Conservation (phyloP, 2,329 filamentous ascomycete genomes). For the Colletotrichum tabaci region DNA sequence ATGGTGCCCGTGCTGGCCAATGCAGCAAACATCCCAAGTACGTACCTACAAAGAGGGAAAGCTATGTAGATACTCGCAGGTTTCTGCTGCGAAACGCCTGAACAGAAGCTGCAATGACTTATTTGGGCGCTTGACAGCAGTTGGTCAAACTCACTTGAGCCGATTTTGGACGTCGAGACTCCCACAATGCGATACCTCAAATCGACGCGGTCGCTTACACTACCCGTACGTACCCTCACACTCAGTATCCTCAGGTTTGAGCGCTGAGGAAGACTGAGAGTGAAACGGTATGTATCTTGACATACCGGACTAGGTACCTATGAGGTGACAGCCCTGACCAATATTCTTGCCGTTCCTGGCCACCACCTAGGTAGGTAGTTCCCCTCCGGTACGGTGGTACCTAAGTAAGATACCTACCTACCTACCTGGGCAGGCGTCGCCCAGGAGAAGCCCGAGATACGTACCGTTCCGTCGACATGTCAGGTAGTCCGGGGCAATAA, state of each 20-base stretch:
- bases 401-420: no score
- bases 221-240: neutral
- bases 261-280: no score
- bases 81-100: slow-evolving; percentile 4
- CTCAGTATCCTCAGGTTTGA: neutral
- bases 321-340: slow-evolving; percentile 18
- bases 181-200: neutral
- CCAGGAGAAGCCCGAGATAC: neutral
- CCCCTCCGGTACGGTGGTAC: neutral
- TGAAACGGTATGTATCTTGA: neutral
- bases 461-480: slow-evolving; percentile 5
- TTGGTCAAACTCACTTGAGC: neutral
- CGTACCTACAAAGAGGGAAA: neutral
- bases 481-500: slow-evolving; percentile 26
- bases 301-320: neutral
- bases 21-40: neutral
- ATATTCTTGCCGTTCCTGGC: slow-evolving; percentile 15
- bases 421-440: no score
- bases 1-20: slow-evolving; percentile 4
- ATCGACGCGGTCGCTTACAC: neutral
- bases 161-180: neutral
- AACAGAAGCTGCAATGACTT: slow-evolving; percentile 10
- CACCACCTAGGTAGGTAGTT: neutral
- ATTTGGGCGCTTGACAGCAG: neutral
- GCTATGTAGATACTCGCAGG: neutral